These are phyloP conservation scores for Hypoxylon crocopeplum DNA, from an alignment of 495 filamentous ascomycete genomes.

Conservation along the genomic window DNA sequence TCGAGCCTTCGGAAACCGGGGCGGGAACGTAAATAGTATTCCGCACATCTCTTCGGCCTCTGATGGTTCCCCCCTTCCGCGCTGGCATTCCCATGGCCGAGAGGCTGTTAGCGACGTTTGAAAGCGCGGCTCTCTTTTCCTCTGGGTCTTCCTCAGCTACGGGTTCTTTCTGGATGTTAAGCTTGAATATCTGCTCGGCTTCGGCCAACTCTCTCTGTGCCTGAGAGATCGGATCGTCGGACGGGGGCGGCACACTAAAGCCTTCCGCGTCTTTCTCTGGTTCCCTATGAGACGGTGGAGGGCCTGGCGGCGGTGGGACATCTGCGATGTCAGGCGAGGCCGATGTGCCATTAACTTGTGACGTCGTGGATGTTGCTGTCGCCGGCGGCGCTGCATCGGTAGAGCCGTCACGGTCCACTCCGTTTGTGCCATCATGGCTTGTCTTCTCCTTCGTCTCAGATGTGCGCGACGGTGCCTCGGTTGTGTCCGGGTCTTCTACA, in stretches of 20 bases:
- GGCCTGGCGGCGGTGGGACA: slow-evolving; percentile 54
- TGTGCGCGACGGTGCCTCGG: slow-evolving; percentile 34
- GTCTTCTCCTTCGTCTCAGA: slow-evolving; percentile 44
- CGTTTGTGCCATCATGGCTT: slow-evolving; percentile 55
- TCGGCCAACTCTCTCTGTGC: slow-evolving; percentile 80
- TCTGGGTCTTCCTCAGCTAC: slow-evolving; percentile 92
- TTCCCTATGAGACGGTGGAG: slow-evolving; percentile 54
- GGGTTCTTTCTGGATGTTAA: slow-evolving; percentile 91
- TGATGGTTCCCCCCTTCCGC: slow-evolving; percentile 76
- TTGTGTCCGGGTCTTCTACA: slow-evolving; percentile 53
- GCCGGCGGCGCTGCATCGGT: slow-evolving; percentile 35
- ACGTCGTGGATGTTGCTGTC: slow-evolving; percentile 38
- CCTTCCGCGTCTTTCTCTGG: slow-evolving; percentile 65
- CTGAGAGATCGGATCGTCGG: slow-evolving; percentile 80
- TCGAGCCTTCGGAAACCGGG: slow-evolving; percentile 46
- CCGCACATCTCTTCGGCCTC: slow-evolving; percentile 89
- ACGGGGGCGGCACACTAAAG: slow-evolving; percentile 71
- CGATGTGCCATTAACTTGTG: slow-evolving; percentile 48
- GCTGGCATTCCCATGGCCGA: slow-evolving; percentile 61
- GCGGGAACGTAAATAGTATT: slow-evolving; percentile 82
- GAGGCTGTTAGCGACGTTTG: slow-evolving; percentile 89
- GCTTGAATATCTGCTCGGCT: slow-evolving; percentile 78
- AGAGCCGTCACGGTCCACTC: slow-evolving; percentile 40
- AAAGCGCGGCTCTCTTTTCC: slow-evolving; percentile 80
- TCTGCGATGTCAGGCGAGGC: slow-evolving; percentile 47